Evolutionary conservation across 2,329 filamentous ascomycete genomes (phyloP).

Genomic region (Diaporthe citri): DNA sequence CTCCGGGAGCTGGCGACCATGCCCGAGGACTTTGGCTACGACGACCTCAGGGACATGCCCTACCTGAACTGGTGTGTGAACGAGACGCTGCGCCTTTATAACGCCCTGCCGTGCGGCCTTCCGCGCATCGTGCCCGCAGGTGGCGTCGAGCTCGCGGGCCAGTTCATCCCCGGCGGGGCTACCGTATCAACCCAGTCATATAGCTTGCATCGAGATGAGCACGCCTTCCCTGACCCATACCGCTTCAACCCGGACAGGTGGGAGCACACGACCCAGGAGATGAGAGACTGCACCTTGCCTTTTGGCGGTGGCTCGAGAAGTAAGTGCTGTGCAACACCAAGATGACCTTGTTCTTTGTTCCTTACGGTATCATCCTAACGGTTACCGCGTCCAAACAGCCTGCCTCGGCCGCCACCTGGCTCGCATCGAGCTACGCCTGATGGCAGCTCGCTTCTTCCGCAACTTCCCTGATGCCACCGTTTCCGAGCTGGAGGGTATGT

Average conservation of each 20-base stretch:
- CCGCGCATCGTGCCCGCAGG: constrained; percentile 55
- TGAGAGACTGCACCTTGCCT: constrained; percentile 47
- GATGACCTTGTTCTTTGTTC: constrained; percentile 26
- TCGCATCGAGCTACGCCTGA: constrained; percentile 65
- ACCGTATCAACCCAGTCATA: constrained; percentile 58
- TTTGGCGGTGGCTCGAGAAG: constrained; percentile 47
- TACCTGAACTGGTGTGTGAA: constrained; percentile 58
- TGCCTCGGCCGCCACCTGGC: constrained; percentile 69
- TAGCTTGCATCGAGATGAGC: constrained; percentile 58
- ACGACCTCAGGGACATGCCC: constrained; percentile 53
- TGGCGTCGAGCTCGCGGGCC: constrained; percentile 54
- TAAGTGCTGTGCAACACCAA: constrained; percentile 35
- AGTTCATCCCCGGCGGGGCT: constrained; percentile 55
- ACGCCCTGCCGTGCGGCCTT: constrained; percentile 54
- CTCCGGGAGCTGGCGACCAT: constrained; percentile 52
- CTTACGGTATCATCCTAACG: not conserved
- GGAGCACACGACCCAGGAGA: constrained; percentile 47
- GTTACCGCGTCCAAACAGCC: constrained; percentile 41
- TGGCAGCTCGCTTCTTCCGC: constrained; percentile 62
- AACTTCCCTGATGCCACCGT: constrained; percentile 47
- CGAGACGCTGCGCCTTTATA: constrained; percentile 60
- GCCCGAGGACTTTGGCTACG: constrained; percentile 48
- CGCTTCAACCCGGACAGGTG: constrained; percentile 54
- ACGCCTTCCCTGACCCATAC: constrained; percentile 56
- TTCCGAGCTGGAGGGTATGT: constrained; percentile 47